Conservation (phyloP, 2,329 filamentous ascomycete genomes). For the Waltergamsia citrina region DNA sequence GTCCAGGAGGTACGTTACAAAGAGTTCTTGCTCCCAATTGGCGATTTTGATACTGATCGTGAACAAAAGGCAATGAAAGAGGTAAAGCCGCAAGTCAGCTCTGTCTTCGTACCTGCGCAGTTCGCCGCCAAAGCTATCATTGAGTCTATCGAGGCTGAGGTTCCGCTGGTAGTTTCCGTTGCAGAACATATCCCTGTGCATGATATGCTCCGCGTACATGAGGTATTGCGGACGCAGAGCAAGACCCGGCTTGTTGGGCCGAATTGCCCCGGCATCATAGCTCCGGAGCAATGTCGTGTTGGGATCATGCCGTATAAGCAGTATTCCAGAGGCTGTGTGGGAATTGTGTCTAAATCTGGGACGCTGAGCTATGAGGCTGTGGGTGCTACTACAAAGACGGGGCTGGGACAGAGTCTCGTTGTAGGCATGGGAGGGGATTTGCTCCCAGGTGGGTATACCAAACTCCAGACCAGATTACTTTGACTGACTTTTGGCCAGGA, state of each 20-base stretch:
- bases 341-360: constrained; percentile 72
- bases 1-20: constrained; percentile 24
- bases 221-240: constrained; percentile 61
- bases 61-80: constrained; percentile 23
- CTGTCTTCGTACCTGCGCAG: constrained; percentile 64
- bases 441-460: constrained; percentile 41
- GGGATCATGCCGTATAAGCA: constrained; percentile 31
- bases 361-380: constrained; percentile 76
- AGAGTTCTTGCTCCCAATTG: constrained; percentile 23
- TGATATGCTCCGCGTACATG: constrained; percentile 63
- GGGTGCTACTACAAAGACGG: constrained; percentile 62
- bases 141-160: constrained; percentile 68
- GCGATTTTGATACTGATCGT: constrained; percentile 22
- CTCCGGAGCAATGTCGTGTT: constrained; percentile 53
- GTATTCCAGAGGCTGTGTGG: constrained; percentile 50
- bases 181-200: constrained; percentile 74
- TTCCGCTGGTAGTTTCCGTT: constrained; percentile 68
- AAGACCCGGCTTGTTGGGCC: constrained; percentile 67
- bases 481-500: constrained; percentile 10
- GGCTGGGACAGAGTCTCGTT: constrained; percentile 67
- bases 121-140: constrained; percentile 60
- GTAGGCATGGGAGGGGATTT: constrained; percentile 73
- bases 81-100: constrained; percentile 52
- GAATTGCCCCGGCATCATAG: constrained; percentile 76
- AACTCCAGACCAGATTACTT: background rate